A percentile compares a stretch with the other conserved stretches of the same genome.
Conservation (phyloP, 1,284 basidiomycete species). For the Cryptococcus wingfieldii region DNA sequence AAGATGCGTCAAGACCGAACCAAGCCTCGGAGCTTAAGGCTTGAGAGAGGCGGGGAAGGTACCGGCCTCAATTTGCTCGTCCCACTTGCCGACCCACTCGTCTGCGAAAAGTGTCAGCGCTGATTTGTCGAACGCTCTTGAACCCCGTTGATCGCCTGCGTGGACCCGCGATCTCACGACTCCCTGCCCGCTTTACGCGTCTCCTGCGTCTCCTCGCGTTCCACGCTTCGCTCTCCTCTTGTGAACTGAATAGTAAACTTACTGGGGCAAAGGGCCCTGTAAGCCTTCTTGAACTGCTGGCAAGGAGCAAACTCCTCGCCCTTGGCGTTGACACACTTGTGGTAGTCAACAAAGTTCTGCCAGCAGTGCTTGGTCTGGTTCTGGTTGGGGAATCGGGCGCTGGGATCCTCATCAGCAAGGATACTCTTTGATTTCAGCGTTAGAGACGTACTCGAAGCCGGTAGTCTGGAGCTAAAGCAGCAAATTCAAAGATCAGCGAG, state of each 20-base stretch:
- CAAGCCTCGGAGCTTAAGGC: constrained; percentile 50
- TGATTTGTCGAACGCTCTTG: background rate
- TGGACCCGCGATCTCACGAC: background rate
- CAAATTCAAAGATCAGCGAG: background rate
- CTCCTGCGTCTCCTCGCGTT: too few species aligned
- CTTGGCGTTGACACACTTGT: constrained; percentile 95
- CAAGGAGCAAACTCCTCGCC: constrained; percentile 97
- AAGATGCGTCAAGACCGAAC: background rate
- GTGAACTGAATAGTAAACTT: constrained; percentile 48
- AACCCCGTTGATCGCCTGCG: background rate
- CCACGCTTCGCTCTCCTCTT: background rate
- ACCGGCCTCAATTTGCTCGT: constrained; percentile 86
- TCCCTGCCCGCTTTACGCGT: background rate
- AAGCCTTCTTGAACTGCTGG: constrained; percentile 97
- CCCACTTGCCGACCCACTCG: constrained; percentile 84
- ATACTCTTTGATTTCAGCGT: background rate
- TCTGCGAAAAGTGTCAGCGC: constrained; percentile 52
- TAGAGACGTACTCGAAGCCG: constrained; percentile 49
- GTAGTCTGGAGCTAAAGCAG: constrained; percentile 47
- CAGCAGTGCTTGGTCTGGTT: constrained; percentile 95
- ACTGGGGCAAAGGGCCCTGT: constrained; percentile 98
- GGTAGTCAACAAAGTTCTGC: constrained; percentile 97
- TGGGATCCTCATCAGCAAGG: constrained; percentile 5
- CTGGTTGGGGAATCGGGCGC: constrained; percentile 89
- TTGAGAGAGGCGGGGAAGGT: constrained; percentile 88